These are phyloP conservation scores for Cyphellophora attinorum DNA, from an alignment of 2,329 filamentous ascomycete species.

Conservation along the genomic window DNA sequence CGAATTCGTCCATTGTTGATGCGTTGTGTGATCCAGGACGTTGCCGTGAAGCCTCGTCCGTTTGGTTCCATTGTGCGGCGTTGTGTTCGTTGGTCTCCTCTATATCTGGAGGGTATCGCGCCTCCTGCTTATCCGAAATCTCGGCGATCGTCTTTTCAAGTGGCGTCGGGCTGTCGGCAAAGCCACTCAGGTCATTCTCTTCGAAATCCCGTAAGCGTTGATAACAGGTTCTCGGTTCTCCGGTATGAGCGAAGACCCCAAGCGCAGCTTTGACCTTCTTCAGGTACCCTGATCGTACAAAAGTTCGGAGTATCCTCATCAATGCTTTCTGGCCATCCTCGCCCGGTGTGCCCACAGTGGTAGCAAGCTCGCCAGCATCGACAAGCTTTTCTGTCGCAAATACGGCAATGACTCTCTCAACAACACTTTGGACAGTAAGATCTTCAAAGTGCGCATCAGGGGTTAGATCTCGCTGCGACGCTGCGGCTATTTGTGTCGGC, in stretches of 20 bases:
- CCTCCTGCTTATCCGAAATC: too few species aligned
- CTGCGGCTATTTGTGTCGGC: background rate
- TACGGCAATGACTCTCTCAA: background rate
- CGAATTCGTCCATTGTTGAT: too few species aligned
- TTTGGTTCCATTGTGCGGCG: constrained; percentile 39
- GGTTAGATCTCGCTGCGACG: background rate
- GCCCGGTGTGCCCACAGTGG: constrained; percentile 29
- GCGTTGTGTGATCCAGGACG: background rate
- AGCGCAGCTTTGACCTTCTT: constrained; percentile 33
- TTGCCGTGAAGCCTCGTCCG: background rate
- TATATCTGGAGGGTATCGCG: too few species aligned
- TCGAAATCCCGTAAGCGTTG: constrained; percentile 33
- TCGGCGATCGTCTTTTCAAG: too few species aligned
- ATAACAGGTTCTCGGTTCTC: constrained; percentile 31
- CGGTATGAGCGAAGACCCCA: constrained; percentile 27
- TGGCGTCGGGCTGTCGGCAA: too few species aligned
- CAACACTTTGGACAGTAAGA: background rate
- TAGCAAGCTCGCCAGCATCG: constrained; percentile 34
- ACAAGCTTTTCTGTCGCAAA: background rate
- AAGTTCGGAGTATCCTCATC: constrained; percentile 32
- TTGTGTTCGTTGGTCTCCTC: constrained; percentile 2
- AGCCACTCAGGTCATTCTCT: constrained; percentile 28
- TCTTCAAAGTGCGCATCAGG: background rate
- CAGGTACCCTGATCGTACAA: constrained; percentile 35
- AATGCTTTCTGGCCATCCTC: constrained; percentile 19